Conservation (phyloP, 352 stramenopile species). For the Salisapilia sapeloensis region DNA sequence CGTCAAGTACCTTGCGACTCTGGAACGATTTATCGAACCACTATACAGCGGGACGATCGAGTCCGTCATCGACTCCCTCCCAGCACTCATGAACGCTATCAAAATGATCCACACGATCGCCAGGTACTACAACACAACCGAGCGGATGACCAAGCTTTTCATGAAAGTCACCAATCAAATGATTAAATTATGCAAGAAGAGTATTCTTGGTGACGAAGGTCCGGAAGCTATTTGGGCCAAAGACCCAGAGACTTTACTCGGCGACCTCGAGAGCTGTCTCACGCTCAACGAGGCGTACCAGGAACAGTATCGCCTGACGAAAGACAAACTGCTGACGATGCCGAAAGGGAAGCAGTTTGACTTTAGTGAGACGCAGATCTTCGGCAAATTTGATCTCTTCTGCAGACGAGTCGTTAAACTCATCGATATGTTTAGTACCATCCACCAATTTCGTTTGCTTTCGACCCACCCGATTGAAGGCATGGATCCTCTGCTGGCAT, state of each 20-base stretch:
- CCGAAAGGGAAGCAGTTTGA: conserved; percentile 84
- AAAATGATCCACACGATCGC: conserved; percentile 86
- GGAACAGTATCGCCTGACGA: conserved; percentile 78
- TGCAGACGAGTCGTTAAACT: conserved; percentile 79
- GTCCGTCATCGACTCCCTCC: conserved; percentile 53
- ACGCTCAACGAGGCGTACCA: conserved; percentile 85
- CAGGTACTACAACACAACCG: conserved; percentile 81
- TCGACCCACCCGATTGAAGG: conserved; percentile 83
- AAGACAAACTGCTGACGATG: conserved; percentile 80
- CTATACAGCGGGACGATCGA: conserved; percentile 42
- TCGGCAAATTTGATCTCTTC: conserved; percentile 85
- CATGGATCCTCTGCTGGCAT: conserved; percentile 63
- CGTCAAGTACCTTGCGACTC: conserved; percentile 69
- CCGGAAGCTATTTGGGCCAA: conserved; percentile 63
- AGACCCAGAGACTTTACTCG: conserved; percentile 39
- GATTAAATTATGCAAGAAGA: conserved; percentile 66
- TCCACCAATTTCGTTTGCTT: conserved; percentile 84
- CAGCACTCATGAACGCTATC: conserved; percentile 79
- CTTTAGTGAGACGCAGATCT: conserved; percentile 83
- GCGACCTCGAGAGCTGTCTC: conserved; percentile 58
- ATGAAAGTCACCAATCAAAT: conserved; percentile 87
- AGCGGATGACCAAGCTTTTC: conserved; percentile 83
- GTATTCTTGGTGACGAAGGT: conserved; percentile 30
- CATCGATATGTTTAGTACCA: conserved; percentile 86
- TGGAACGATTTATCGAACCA: conserved; percentile 78